phyloP scores from a whole-genome alignment of 306 rosid genomes.

The Prinsepia uniflora region DNA sequence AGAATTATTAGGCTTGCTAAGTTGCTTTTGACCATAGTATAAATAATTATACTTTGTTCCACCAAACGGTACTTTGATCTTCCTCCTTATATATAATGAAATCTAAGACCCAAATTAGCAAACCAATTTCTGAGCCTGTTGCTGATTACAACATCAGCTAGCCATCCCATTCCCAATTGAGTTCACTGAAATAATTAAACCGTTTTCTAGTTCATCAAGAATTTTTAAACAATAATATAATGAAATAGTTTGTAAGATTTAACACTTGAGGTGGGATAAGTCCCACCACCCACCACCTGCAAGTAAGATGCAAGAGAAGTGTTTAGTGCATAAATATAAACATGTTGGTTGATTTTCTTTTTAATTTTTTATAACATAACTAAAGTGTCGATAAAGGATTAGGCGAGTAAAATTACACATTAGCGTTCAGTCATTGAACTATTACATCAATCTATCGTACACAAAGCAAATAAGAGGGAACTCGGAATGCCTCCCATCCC shows the following conservation, averaged over 20 bases:
- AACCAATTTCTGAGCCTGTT: neutral
- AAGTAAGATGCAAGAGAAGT: slow-evolving; percentile 18
- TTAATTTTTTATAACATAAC: too few species aligned
- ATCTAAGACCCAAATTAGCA: neutral
- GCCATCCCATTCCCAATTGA: slow-evolving; percentile 2
- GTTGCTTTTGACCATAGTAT: slow-evolving; percentile 8
- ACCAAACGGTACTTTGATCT: slow-evolving; percentile 2
- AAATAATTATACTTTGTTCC: neutral
- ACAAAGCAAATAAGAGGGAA: too few species aligned
- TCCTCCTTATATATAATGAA: neutral
- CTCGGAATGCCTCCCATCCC: too few species aligned
- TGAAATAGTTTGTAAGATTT: neutral
- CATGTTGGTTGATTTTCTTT: too few species aligned
- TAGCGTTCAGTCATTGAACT: too few species aligned
- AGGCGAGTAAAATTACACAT: too few species aligned
- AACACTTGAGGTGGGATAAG: neutral
- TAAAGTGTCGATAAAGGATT: too few species aligned
- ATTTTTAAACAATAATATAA: neutral
- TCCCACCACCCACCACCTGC: slow-evolving; percentile 25
- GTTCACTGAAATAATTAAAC: neutral
- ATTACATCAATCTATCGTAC: too few species aligned
- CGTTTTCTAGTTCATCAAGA: neutral
- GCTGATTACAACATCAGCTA: slow-evolving; percentile 9
- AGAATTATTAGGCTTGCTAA: neutral
- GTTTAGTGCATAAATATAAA: neutral